Base-by-base conservation (phyloP, 129 eudicot species). In the Helichrysum umbraculigerum region DNA sequence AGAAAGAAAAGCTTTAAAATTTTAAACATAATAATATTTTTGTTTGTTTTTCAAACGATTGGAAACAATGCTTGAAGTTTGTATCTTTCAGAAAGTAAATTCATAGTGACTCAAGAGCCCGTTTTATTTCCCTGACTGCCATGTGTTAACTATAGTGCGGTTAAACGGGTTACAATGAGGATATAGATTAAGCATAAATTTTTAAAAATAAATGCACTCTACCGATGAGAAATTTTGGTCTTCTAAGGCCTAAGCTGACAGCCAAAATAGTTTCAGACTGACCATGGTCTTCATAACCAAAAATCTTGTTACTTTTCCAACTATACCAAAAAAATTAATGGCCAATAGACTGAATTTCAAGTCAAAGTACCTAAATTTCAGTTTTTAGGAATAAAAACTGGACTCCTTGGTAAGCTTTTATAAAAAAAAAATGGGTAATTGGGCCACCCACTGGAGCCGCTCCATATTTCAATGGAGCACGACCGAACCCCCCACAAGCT, bases 391-490 rank as follows among this genome's bases (percentile, higher is more conserved):
- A 14, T 12, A 3, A 14, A 69, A 44, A 14, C 4, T 17, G 14
- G 19, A 69, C 73, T 25, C 37, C 35, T 44, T n/a, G 35, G 59
- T 69, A 44, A 69, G 59, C 29, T 8, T 47, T 47, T 25, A 61
- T 42, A 69, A n/a, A n/a, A n/a, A n/a, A n/a, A n/a, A n/a, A n/a
- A n/a, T n/a, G n/a, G n/a, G n/a, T n/a, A n/a, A n/a, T n/a, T n/a
- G n/a, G n/a, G n/a, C n/a, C n/a, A n/a, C n/a, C n/a, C n/a, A n/a
- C n/a, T n/a, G n/a, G n/a, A n/a, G n/a, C n/a, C n/a, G n/a, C n/a
- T n/a, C n/a, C n/a, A n/a, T n/a, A n/a, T n/a, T n/a, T n/a, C n/a
- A n/a, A n/a, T n/a, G n/a, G n/a, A n/a, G n/a, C n/a, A n/a, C n/a
- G n/a, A n/a, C n/a, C n/a, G n/a, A n/a, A n/a, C n/a, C n/a, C n/a